Conservation (phyloP, 2,329 filamentous ascomycete species). For the Cryphonectria parasitica region DNA sequence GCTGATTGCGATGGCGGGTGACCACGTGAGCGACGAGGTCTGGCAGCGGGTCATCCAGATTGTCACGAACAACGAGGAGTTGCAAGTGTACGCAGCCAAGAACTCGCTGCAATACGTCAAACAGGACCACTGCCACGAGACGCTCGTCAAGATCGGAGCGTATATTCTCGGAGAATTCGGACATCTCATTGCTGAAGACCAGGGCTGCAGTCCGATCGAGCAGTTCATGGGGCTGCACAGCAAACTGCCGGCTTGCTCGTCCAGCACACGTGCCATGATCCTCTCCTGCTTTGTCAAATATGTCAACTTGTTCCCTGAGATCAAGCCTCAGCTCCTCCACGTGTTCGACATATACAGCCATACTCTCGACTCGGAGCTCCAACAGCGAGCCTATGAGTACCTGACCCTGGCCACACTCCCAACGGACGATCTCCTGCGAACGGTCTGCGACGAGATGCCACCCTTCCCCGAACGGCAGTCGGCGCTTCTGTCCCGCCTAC, state of each 20-base stretch:
- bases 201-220: constrained; percentile 93
- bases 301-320: constrained; percentile 97
- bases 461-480: constrained; percentile 95
- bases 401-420: constrained; percentile 81
- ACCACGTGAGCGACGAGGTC: constrained; percentile 98
- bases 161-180: constrained; percentile 97
- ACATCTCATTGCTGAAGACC: constrained; percentile 90
- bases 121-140: constrained; percentile 92
- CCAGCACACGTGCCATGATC: constrained; percentile 89
- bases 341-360: constrained; percentile 93
- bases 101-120: constrained; percentile 93
- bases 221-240: constrained; percentile 91
- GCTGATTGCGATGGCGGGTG: constrained; percentile 93
- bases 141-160: constrained; percentile 93
- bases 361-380: constrained; percentile 90
- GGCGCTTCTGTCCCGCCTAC: constrained; percentile 85
- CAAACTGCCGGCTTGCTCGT: constrained; percentile 87
- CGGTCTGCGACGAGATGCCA: constrained; percentile 98
- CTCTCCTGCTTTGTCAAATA: constrained; percentile 97
- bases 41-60: constrained; percentile 99
- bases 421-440: constrained; percentile 88
- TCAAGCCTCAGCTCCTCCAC: constrained; percentile 90
- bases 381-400: constrained; percentile 96
- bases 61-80: constrained; percentile 97
- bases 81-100: constrained; percentile 94